phyloP scores from a whole-genome alignment of 148 eudicot species.

The Rhododendron simsii region DNA sequence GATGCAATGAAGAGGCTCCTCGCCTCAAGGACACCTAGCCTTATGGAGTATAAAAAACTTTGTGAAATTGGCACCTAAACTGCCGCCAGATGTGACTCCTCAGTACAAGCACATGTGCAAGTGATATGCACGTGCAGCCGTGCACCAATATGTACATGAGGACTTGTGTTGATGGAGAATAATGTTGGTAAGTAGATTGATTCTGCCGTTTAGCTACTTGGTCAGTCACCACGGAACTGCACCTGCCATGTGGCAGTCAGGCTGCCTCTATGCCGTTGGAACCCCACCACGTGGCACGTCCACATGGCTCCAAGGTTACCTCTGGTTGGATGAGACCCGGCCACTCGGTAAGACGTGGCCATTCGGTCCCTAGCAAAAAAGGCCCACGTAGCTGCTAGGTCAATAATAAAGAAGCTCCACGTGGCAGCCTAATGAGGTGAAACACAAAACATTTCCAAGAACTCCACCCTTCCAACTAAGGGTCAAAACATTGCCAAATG shows the following conservation, averaged over 20 bases:
- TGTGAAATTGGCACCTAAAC: neutral
- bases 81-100: neutral
- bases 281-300: neutral
- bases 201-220: neutral
- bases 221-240: neutral
- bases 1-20: neutral
- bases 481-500: neutral
- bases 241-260: neutral
- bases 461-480: neutral
- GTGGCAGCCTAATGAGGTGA: neutral
- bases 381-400: neutral
- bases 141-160: neutral
- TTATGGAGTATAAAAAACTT: neutral
- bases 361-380: neutral
- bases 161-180: neutral
- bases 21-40: neutral
- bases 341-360: neutral
- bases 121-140: neutral
- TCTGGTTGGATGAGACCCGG: neutral
- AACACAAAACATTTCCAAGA: neutral
- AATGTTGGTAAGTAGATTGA: neutral
- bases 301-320: neutral
- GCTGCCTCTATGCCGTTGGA: neutral
- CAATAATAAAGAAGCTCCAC: neutral
- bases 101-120: neutral